A percentile compares a stretch with the other conserved stretches of the same genome.
These are phyloP conservation scores for Vitis hybrid DNA, from an alignment of 177 flowering plant species.

Conservation along the genomic window DNA sequence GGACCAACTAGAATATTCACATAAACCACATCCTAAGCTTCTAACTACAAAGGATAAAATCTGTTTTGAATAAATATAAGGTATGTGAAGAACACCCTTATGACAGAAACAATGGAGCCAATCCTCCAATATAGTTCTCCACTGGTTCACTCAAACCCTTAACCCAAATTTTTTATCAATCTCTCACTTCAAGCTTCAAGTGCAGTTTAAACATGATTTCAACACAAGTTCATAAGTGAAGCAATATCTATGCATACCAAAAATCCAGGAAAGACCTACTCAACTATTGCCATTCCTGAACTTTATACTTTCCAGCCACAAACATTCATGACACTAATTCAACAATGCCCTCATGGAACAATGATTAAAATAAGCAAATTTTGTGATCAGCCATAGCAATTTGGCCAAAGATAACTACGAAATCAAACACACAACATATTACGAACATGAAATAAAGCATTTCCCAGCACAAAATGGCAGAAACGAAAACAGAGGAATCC, in stretches of 20 bases:
- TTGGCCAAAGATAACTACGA: no score
- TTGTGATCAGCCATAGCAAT: background rate
- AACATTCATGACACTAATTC: background rate
- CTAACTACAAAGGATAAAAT: background rate
- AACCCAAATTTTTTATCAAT: background rate
- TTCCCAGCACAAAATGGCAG: background rate
- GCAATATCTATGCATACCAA: background rate
- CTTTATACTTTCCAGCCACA: background rate
- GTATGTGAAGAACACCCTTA: no score
- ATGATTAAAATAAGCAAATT: background rate
- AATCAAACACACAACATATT: background rate
- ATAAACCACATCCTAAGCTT: background rate
- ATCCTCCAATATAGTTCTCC: no score
- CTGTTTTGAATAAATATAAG: background rate
- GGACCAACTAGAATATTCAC: background rate
- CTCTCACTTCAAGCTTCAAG: background rate
- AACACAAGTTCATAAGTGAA: background rate
- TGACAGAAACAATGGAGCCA: no score
- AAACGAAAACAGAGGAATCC: conserved; percentile 16
- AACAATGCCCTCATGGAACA: background rate
- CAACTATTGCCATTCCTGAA: background rate
- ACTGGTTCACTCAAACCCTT: background rate
- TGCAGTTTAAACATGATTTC: background rate
- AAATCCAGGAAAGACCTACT: background rate
- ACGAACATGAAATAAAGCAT: background rate